A percentile compares a stretch with the other conserved stretches of the same genome.
Evolutionary conservation across 228 moss, liverwort and hornwort species (phyloP).

Genomic region (Sphagnum magellanicum): DNA sequence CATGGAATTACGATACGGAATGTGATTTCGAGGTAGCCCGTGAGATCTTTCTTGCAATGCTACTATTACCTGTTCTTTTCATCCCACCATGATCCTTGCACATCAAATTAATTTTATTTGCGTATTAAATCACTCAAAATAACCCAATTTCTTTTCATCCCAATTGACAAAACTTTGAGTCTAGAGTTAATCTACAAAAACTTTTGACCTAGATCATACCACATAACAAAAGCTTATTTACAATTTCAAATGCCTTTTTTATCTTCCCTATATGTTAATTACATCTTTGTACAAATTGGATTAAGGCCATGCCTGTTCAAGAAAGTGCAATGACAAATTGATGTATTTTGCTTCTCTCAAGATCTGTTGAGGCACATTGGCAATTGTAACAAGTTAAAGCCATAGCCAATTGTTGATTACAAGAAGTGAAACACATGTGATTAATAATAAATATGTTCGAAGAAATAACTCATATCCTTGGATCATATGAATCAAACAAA

Average conservation of each 20-base stretch:
- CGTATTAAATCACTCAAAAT: too few relatives aligned
- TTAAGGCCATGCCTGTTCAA: slow-evolving; percentile 56
- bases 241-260: background rate
- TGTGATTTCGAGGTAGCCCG: slow-evolving; percentile 62
- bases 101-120: too few relatives aligned
- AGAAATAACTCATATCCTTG: background rate
- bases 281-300: background rate
- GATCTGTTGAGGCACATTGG: slow-evolving; percentile 25
- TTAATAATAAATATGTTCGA: too few relatives aligned
- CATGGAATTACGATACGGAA: slow-evolving; percentile 90
- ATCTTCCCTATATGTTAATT: background rate
- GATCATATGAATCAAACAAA: background rate
- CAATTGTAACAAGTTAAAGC: too few relatives aligned
- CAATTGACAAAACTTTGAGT: background rate
- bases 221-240: too few relatives aligned
- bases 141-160: too few relatives aligned
- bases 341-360: slow-evolving; percentile 80
- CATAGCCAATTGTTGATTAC: too few relatives aligned
- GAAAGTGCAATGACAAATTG: slow-evolving; percentile 78
- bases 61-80: slow-evolving; percentile 55
- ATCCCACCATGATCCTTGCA: background rate
- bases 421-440: too few relatives aligned
- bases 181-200: background rate
- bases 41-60: slow-evolving; percentile 75
- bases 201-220: too few relatives aligned